Evolutionary conservation across 768 basidiomycete genomes (phyloP).

Genomic region (Tulasnella sp.): DNA sequence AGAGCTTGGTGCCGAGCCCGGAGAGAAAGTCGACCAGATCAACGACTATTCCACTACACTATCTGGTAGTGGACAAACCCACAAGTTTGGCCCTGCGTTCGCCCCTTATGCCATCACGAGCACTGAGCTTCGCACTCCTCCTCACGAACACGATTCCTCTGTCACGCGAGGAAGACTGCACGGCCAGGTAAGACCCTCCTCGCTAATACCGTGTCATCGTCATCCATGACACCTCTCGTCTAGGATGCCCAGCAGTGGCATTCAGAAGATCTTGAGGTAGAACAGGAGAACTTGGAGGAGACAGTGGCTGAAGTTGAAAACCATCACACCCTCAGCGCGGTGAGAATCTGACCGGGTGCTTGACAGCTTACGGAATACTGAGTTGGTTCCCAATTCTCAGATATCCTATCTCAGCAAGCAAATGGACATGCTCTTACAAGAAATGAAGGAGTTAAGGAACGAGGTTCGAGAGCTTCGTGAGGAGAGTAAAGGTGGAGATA

Average conservation of each 20-base stretch:
- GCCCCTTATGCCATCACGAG: too few species aligned
- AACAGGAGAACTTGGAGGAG: not conserved
- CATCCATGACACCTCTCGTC: not conserved
- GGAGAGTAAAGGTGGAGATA: not conserved
- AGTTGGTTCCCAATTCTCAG: not conserved
- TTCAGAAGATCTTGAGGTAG: not conserved
- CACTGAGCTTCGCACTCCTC: not conserved
- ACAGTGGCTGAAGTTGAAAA: not conserved
- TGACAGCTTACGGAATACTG: not conserved
- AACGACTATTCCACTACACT: not conserved
- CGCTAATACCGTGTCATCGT: not conserved
- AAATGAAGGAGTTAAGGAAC: not conserved
- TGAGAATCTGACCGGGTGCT: not conserved
- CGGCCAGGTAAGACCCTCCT: not conserved
- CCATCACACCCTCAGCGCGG: not conserved
- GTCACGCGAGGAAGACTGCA: not conserved
- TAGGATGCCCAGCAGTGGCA: not conserved
- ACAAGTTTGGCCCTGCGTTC: not conserved
- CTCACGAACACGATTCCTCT: not conserved
- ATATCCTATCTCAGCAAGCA: not conserved
- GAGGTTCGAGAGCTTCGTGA: not conserved
- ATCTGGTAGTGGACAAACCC: not conserved
- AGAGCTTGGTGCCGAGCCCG: conserved; percentile 43
- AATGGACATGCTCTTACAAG: not conserved
- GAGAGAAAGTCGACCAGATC: not conserved